phyloP scores from a whole-genome alignment of 2,329 filamentous ascomycete genomes.

The Venturia pyrina region DNA sequence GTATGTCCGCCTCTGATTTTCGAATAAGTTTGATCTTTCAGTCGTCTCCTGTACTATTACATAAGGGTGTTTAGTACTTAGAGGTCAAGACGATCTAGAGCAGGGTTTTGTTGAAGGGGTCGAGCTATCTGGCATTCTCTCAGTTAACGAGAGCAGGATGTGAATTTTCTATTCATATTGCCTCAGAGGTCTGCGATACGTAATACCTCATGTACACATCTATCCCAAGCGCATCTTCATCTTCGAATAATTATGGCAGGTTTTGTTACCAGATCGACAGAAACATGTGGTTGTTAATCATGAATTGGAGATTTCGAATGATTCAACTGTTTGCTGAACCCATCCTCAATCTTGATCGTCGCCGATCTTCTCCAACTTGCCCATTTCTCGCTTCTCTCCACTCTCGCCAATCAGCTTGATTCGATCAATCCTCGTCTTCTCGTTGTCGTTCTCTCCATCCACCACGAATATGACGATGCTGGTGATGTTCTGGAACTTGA shows the following conservation, averaged over 20 bases:
- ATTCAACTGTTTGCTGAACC: neutral
- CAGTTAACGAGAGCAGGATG: neutral
- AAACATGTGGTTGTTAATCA: neutral
- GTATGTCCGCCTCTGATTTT: too few species aligned
- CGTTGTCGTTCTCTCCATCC: conserved; percentile 67
- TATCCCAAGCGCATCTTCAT: neutral
- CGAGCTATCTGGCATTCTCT: neutral
- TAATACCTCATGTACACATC: neutral
- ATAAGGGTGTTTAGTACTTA: too few species aligned
- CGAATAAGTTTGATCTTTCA: too few species aligned
- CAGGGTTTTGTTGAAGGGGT: too few species aligned
- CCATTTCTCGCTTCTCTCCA: conserved; percentile 85
- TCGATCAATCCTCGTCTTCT: conserved; percentile 76
- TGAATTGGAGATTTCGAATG: neutral
- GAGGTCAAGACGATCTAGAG: too few species aligned
- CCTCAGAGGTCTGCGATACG: neutral
- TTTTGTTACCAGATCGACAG: neutral
- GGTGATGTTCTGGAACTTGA: conserved; percentile 94
- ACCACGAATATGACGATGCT: conserved; percentile 82
- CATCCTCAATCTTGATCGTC: conserved; percentile 44
- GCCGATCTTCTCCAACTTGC: conserved; percentile 89
- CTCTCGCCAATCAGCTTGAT: conserved; percentile 75
- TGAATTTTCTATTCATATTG: neutral
- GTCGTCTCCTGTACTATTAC: too few species aligned
- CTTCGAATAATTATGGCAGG: neutral